Base-by-base conservation (phyloP, 2,329 filamentous ascomycete genomes). In the Blastomyces parvus region DNA sequence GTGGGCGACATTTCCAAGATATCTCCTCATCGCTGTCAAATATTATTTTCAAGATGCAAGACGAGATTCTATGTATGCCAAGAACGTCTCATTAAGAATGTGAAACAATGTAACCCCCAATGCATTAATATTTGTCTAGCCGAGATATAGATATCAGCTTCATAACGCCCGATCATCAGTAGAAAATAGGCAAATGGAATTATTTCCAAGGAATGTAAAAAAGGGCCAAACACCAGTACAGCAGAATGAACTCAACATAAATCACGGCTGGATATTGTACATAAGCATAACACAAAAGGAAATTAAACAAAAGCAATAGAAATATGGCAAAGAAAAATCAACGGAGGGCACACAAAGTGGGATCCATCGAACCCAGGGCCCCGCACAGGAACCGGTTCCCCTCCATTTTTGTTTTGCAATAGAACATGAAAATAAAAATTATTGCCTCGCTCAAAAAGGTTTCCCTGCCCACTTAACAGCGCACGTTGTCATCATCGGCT, bases 201-300 rank as follows among this genome's bases (percentile, higher is more conserved):
- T 33, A 59, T 59, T 27, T 59, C 25, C 40, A 48, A 59, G 22
- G 42, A 48, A 59, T 27, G 9, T 40, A 48, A 40, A 48, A 42
- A 52, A 38, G 44, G 6, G 14, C 19, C 14, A 17, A 48, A 36
- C 33, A 27, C 5, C 22, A 36, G 40, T 9, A 25, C 8, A 61
- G 14, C 19, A 52, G 38, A 61, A 53, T n/a, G 8, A 40, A 38
- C 55, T 42, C 55, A 42, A 42, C 33, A 19, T 61, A 55, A 42
- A 59, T 59, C 22, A 46, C 25, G 48, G 14, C 46, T 52, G 59
- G 48, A 61, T 61, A 61, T 61, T 53, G 46, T 61, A 61, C 59
- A 52, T 40, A 61, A 42, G 44, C 46, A 61, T 11, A 33, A 53
- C 46, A 53, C 5, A 3, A 53, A 38, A 17, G 11, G n/a, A 5